Percentiles rank a stretch among this genome's conserved stretches.
phyloP scores from a whole-genome alignment of 257 asterid genomes.

The Solanum sejunctum region DNA sequence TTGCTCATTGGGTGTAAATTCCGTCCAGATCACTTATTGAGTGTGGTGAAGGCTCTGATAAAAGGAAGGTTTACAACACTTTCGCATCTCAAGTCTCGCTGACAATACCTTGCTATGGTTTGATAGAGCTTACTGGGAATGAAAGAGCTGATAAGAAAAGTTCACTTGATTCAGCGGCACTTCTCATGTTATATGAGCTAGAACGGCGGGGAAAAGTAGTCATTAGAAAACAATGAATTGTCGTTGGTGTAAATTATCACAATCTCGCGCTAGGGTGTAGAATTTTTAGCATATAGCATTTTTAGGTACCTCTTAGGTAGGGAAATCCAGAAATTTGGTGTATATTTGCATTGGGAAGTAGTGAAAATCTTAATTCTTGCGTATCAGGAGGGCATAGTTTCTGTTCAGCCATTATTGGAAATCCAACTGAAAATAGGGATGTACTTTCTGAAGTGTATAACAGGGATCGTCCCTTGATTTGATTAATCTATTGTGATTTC shows the following conservation, averaged over 20 bases:
- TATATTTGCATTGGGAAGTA: not conserved
- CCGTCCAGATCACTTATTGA: slow-evolving; percentile 30
- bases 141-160: slow-evolving; percentile 74
- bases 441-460: not conserved
- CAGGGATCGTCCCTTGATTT: not conserved
- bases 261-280: not conserved
- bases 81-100: slow-evolving; percentile 59
- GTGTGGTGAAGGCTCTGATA: slow-evolving; percentile 33
- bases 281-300: not conserved
- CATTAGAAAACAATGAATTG: slow-evolving; percentile 7
- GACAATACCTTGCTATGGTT: slow-evolving; percentile 50
- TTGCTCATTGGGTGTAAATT: not conserved
- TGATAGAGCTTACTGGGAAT: slow-evolving; percentile 52
- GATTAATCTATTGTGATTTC: not conserved
- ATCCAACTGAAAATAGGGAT: not conserved
- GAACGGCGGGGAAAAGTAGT: slow-evolving; percentile 40
- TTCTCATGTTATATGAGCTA: slow-evolving; percentile 54
- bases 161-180: slow-evolving; percentile 81
- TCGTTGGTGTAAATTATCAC: not conserved
- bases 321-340: not conserved
- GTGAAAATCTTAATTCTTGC: not conserved
- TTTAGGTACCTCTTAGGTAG: not conserved
- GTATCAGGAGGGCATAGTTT: not conserved
- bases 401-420: not conserved
- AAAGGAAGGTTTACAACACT: slow-evolving; percentile 34